Percentiles rank a stretch among this genome's conserved stretches.
These are phyloP conservation scores for Ophiocytium majus DNA, from an alignment of 352 stramenopile genomes.

Conservation along the genomic window DNA sequence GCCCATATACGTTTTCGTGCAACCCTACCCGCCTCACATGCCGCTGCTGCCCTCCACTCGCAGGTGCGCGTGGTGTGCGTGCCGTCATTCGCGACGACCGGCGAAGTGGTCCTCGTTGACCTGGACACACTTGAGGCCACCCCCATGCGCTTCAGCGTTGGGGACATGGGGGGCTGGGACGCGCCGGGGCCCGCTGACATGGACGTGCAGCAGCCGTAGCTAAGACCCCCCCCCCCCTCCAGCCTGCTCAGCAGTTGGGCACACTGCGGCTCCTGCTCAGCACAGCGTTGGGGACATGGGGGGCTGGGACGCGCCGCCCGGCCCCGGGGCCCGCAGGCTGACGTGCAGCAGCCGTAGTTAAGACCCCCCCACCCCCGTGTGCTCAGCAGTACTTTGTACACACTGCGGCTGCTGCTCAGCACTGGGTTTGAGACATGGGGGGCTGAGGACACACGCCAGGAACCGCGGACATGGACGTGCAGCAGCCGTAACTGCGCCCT, in stretches of 20 bases:
- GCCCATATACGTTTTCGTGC: background rate
- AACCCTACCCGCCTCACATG: background rate
- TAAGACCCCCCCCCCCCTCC: no score
- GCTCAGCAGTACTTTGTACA: no score
- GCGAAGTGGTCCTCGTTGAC: conserved; percentile 76
- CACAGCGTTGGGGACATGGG: conserved; percentile 4
- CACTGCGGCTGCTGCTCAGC: no score
- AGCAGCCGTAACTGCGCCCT: no score
- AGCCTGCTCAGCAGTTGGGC: no score
- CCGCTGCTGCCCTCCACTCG: background rate
- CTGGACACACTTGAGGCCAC: conserved; percentile 61
- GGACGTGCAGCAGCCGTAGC: no score
- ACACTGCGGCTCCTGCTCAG: no score
- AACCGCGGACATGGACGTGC: no score
- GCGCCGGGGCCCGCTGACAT: conserved; percentile 8
- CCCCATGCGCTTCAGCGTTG: conserved; percentile 53
- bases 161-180: conserved; percentile 6
- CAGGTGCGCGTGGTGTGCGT: conserved; percentile 70
- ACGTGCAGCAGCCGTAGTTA: no score
- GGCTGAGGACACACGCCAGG: no score
- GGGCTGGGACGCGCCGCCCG: conserved; percentile 3
- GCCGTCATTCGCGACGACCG: conserved; percentile 73
- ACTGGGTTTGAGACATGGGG: background rate
- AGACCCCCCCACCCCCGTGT: no score
- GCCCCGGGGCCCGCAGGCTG: background rate